Evolutionary conservation across 148 eudicot species (phyloP), one percentile per base, ranked within the genome.

Genomic region (Diospyros kaki): DNA sequence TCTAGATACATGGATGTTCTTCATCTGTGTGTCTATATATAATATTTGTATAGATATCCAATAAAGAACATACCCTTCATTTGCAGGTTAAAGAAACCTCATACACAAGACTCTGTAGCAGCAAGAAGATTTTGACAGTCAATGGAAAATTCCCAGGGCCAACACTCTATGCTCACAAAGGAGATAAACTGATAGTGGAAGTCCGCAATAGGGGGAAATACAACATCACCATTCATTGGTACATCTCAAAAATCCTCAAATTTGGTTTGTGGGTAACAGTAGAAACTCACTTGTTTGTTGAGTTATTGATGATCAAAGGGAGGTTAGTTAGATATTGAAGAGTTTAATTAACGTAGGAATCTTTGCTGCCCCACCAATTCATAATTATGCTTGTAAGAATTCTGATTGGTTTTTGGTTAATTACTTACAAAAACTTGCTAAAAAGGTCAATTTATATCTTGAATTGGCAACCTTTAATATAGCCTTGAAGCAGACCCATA

Each of bases 151-250:
- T 67, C 58, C 78, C 78, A 1, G 78, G 78, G 39, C 78, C 78
- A 75, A 75, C 78, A 44, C 71, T 75, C 14, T 58, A 67, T 43
- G 48, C 41, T 38, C 46, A 67, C 46, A 75, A 38, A 58, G 78
- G 73, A 67, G 73, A 75, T 0, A 75, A 65, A 12, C 0, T 58
- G 11, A 38, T 67, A 2, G 65, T 75, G 0, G 78, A 75, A 9
- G 78, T 75, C 39, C 67, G 67, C 17, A 75, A 75, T 15, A 17
- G 46, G 28, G 78, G 56, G 6, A 56, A 42, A 18, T 38, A 58
- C 41, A 75, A 75, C 65, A 75, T 75, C 78, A 75, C 78, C 17
- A 55, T 75, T 44, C 78, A 75, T 13, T 75, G 72, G 73, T 75
- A 75, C 9, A 2, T 12, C 6, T 4, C 6, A 17, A 5, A 54